These are phyloP conservation scores for Leucoagaricus sp. DNA, from an alignment of 1,284 basidiomycete species.

Conservation along the genomic window DNA sequence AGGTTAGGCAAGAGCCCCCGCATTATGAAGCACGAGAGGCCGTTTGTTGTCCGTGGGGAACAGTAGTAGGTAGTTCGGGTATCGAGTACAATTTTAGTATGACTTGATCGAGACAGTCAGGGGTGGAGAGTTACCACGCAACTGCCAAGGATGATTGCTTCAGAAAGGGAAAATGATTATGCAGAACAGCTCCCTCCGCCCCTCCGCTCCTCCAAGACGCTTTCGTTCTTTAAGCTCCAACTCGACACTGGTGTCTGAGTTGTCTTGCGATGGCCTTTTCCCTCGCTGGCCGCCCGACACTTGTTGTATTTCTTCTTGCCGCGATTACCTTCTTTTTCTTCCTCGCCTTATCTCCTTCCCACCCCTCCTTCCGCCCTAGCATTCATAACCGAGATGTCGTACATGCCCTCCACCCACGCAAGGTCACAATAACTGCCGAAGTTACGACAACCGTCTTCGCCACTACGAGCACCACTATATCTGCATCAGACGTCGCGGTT, in stretches of 20 bases:
- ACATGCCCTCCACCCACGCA: slow-evolving; percentile 4
- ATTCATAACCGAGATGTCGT: not conserved
- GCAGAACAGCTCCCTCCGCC: not conserved
- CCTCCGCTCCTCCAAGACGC: not conserved
- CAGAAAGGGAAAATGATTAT: not conserved
- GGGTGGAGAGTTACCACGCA: slow-evolving; percentile 11
- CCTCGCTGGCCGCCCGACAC: slow-evolving; percentile 5
- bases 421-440: not conserved
- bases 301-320: slow-evolving; percentile 3
- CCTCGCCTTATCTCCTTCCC: not conserved
- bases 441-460: slow-evolving; percentile 4
- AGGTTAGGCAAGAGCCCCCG: slow-evolving; percentile 21
- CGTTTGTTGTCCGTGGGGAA: not conserved
- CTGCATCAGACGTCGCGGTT: not conserved
- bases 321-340: slow-evolving; percentile 10
- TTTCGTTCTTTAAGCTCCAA: not conserved
- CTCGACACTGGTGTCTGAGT: slow-evolving; percentile 12
- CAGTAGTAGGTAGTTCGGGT: not conserved
- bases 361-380: not conserved
- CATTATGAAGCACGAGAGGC: slow-evolving; percentile 4
- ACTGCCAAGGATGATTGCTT: not conserved
- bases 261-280: slow-evolving; percentile 8
- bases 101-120: not conserved
- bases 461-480: not conserved
- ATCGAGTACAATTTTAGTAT: no score